Percentiles rank a stretch among this genome's conserved stretches.
Evolutionary conservation across 345 rosid genomes (phyloP).

Genomic region (Euphorbia lathyris): DNA sequence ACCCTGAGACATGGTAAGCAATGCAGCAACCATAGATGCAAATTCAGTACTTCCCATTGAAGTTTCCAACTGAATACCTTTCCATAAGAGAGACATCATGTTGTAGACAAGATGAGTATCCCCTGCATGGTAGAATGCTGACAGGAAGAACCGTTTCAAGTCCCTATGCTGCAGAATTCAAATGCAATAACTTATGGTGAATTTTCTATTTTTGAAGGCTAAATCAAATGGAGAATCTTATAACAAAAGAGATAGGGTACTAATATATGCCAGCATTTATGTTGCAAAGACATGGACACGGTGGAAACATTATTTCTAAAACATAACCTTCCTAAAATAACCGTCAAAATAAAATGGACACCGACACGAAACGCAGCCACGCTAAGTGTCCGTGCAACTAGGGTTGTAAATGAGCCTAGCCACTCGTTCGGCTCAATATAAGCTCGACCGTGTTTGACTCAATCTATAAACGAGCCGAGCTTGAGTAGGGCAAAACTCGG

Average conservation of each 20-base stretch:
- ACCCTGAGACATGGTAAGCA: conserved; percentile 86
- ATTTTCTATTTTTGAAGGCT: background rate
- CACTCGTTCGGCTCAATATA: no score
- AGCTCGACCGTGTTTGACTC: no score
- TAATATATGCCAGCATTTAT: background rate
- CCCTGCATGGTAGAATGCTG: conserved; percentile 77
- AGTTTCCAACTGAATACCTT: conserved; percentile 80
- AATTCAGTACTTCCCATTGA: conserved; percentile 87
- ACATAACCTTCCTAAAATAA: no score
- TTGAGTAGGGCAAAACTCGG: no score
- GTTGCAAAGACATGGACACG: no score
- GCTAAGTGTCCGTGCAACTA: no score
- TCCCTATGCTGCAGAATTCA: conserved; percentile 60
- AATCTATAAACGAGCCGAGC: no score
- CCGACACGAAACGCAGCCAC: no score
- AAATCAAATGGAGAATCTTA: background rate
- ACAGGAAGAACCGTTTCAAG: conserved; percentile 69
- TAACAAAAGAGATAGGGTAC: background rate
- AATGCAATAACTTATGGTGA: no score
- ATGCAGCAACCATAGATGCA: conserved; percentile 63
- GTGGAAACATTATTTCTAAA: no score
- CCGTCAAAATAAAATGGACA: no score
- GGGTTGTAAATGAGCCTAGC: no score
- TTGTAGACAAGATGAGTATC: conserved; percentile 87
- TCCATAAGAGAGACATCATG: conserved; percentile 94